Evolutionary conservation across 768 basidiomycete species (phyloP), one percentile per base, ranked within the genome.

Genomic region (Suillus fuscotomentosus): DNA sequence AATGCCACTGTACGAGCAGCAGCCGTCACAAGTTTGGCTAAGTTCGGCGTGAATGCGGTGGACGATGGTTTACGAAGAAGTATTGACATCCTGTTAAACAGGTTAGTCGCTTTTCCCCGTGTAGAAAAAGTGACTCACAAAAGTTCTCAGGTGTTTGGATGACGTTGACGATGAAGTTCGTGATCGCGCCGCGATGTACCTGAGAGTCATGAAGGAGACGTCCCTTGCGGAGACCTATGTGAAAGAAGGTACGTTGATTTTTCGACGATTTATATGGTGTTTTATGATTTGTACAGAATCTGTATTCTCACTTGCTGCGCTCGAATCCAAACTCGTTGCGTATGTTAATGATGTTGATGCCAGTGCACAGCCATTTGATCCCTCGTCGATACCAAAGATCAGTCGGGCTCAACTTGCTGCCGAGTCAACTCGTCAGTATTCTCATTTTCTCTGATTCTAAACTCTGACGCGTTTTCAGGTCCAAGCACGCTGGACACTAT

Each of bases 91-190:
- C 82, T 99, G 51, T 81, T 99, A 50, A 91, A 84, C 68, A 83
- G 96, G 92, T 93, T 39, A 38, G 8, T 45, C 60, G 43, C 57
- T 45, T 7, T n/a, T 51, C 34, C 15, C 36, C 36, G 14, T 34
- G 6, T 36, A 42, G 20, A 17, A 42, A 17, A 42, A 42, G 24
- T 10, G 6, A 20, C 2, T 42, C 1, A 59, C 10, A 11, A 17
- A 42, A 42, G 3, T 42, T 24, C 11, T 15, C 67, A 95, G 95
- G 67, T 99, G 97, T 74, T 80, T 99, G 70, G 97, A 99, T 73
- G 97, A 99, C 75, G 94, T 98, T 22, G 97, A 99, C 66, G 97
- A 99, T 71, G 97, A 99, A 81, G 97, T 99, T 61, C 89, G 97
- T 51, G 97, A 99, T 77, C 91, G 97, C 59, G 97, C 97, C 5